Percentiles rank a stretch among this genome's conserved stretches.
These are phyloP conservation scores for Aspergillus wentii DNA, from an alignment of 495 filamentous ascomycete genomes.

Conservation along the genomic window DNA sequence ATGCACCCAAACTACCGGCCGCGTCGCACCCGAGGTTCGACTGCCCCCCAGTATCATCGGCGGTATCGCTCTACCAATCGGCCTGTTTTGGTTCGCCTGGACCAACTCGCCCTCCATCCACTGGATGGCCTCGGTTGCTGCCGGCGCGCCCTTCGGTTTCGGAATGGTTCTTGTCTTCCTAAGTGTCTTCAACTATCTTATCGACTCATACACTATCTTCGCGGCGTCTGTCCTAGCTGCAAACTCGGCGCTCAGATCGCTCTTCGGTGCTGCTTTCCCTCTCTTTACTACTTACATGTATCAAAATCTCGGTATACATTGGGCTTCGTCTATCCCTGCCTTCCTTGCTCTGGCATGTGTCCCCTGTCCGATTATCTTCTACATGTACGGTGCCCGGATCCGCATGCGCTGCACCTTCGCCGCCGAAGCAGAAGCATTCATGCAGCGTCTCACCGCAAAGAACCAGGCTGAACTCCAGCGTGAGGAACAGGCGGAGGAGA, in stretches of 20 bases:
- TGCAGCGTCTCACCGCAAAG: constrained; percentile 25
- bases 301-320: constrained; percentile 64
- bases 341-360: constrained; percentile 66
- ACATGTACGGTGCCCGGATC: constrained; percentile 60
- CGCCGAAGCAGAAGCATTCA: constrained; percentile 35
- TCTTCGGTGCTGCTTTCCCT: constrained; percentile 71
- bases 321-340: constrained; percentile 69
- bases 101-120: constrained; percentile 61
- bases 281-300: constrained; percentile 77
- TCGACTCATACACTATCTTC: constrained; percentile 70
- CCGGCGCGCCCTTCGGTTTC: constrained; percentile 61
- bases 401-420: constrained; percentile 66
- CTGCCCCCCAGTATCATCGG: constrained; percentile 37
- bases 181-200: constrained; percentile 65
- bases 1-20: constrained; percentile 21
- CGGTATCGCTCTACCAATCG: constrained; percentile 33
- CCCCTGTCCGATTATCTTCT: constrained; percentile 71
- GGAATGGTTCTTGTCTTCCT: constrained; percentile 69
- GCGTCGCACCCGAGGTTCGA: constrained; percentile 36
- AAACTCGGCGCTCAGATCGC: constrained; percentile 58
- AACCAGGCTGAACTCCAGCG: constrained; percentile 9
- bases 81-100: constrained; percentile 61
- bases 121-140: constrained; percentile 57
- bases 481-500: constrained; percentile 7
- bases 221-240: constrained; percentile 72